phyloP scores from a whole-genome alignment of 768 basidiomycete genomes.

The Podaxis sp. region DNA sequence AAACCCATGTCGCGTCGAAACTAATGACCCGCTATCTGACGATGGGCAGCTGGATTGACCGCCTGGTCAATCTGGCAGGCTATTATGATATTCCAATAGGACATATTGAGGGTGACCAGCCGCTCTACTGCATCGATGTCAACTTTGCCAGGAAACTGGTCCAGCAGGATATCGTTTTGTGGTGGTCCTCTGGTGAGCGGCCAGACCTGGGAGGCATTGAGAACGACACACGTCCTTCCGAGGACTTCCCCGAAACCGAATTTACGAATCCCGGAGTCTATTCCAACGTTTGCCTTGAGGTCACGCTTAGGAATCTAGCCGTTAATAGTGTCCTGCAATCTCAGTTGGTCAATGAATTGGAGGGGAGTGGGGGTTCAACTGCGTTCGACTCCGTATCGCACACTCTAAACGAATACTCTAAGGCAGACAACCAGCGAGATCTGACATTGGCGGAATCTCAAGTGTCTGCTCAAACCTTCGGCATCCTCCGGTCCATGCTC shows the following conservation, averaged over 20 bases:
- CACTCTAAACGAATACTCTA: constrained; percentile 87
- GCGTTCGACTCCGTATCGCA: constrained; percentile 93
- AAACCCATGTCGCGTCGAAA: constrained; percentile 75
- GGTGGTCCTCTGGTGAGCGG: constrained; percentile 91
- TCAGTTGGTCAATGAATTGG: constrained; percentile 93
- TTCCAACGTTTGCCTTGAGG: constrained; percentile 88
- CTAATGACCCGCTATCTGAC: constrained; percentile 84
- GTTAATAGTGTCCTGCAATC: constrained; percentile 95
- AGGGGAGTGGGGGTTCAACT: constrained; percentile 91
- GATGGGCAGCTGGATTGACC: constrained; percentile 77
- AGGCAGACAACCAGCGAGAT: constrained; percentile 65
- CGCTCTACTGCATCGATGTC: constrained; percentile 85
- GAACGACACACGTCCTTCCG: constrained; percentile 73
- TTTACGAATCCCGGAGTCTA: constrained; percentile 86
- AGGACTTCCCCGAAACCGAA: constrained; percentile 83
- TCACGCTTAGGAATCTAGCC: constrained; percentile 88
- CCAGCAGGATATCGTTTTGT: constrained; percentile 88
- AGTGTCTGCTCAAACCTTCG: constrained; percentile 84
- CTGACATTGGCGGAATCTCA: constrained; percentile 88
- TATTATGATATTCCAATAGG: constrained; percentile 94
- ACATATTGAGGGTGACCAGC: constrained; percentile 88
- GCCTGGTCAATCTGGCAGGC: constrained; percentile 74
- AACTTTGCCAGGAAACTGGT: constrained; percentile 86
- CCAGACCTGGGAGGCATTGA: constrained; percentile 96
- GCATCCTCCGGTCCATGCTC: constrained; percentile 82